Conservation (phyloP, 1,139 yeast genomes). For the Hansenula lynferdii region DNA sequence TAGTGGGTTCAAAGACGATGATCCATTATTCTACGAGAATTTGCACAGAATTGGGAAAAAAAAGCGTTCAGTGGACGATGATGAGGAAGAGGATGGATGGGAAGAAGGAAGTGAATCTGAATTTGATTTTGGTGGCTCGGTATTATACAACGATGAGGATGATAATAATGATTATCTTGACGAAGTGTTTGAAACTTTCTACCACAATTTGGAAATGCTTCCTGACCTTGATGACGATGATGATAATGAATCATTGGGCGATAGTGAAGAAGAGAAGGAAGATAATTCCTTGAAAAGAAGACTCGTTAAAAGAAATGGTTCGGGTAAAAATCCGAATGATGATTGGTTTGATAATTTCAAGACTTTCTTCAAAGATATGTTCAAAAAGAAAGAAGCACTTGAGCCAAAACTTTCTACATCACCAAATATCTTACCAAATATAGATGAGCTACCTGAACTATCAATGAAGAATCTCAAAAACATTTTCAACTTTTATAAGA, state of each 20-base stretch:
- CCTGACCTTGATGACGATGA: constrained; percentile 6
- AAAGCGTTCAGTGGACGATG: constrained; percentile 1
- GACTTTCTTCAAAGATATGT: constrained; percentile 20
- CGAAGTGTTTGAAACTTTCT: not conserved
- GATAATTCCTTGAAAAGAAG: too few species aligned
- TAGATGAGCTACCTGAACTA: constrained; percentile 15
- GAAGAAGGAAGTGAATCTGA: not conserved
- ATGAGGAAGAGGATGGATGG: constrained; percentile 1
- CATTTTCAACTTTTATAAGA: constrained; percentile 40
- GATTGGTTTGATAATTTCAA: constrained; percentile 19
- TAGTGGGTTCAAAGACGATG: constrained; percentile 18
- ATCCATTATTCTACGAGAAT: constrained; percentile 21
- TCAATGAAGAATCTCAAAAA: constrained; percentile 28
- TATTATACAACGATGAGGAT: not conserved
- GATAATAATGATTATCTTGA: constrained; percentile 1
- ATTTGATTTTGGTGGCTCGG: constrained; percentile 9
- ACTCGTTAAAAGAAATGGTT: constrained; percentile 7
- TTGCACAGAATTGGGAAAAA: constrained; percentile 18
- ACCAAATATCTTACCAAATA: constrained; percentile 14
- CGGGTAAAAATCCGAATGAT: not conserved
- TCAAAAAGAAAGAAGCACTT: constrained; percentile 19
- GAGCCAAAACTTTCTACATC: constrained; percentile 12
- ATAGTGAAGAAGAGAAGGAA: not conserved
- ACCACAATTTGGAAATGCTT: constrained; percentile 7
- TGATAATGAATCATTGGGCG: not conserved